These are phyloP conservation scores for Cladosporium halotolerans DNA, from an alignment of 2,329 filamentous ascomycete genomes.

Conservation along the genomic window DNA sequence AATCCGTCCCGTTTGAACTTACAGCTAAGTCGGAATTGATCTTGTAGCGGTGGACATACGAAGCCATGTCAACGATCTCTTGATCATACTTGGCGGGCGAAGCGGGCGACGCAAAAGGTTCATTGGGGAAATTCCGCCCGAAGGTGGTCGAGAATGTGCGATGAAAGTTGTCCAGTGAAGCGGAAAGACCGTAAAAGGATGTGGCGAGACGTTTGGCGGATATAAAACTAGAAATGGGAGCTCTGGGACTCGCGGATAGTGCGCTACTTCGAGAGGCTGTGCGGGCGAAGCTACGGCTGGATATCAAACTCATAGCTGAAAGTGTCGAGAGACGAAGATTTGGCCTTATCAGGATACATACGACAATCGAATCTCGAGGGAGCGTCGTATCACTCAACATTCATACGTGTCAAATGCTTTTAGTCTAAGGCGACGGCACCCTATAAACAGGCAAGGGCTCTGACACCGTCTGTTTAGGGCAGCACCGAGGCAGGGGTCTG, in stretches of 20 bases:
- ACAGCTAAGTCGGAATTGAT: slow-evolving; percentile 90
- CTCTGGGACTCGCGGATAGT: slow-evolving; percentile 15
- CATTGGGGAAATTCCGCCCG: slow-evolving; percentile 20
- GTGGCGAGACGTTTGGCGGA: not conserved
- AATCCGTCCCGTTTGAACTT: slow-evolving; percentile 37
- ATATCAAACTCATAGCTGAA: slow-evolving; percentile 27
- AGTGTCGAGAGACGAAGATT: not conserved
- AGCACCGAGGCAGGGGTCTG: not conserved
- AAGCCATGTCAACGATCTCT: slow-evolving; percentile 90
- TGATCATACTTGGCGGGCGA: slow-evolving; percentile 59
- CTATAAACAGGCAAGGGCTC: not conserved
- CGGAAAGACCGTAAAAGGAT: slow-evolving; percentile 50
- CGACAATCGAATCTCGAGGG: not conserved
- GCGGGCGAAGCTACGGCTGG: slow-evolving; percentile 33
- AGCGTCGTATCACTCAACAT: not conserved
- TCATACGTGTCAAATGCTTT: not conserved
- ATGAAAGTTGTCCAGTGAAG: not conserved
- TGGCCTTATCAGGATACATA: not conserved
- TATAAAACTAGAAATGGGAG: slow-evolving; percentile 8
- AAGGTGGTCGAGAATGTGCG: slow-evolving; percentile 29
- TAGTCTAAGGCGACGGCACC: not conserved
- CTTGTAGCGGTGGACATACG: slow-evolving; percentile 86
- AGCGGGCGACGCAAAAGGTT: slow-evolving; percentile 26
- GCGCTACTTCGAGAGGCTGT: slow-evolving; percentile 23
- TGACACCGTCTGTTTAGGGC: too few species aligned